Evolutionary conservation across 2,329 filamentous ascomycete species (phyloP), one percentile per base, ranked within the genome.

Genomic region (Penicillium sp.): DNA sequence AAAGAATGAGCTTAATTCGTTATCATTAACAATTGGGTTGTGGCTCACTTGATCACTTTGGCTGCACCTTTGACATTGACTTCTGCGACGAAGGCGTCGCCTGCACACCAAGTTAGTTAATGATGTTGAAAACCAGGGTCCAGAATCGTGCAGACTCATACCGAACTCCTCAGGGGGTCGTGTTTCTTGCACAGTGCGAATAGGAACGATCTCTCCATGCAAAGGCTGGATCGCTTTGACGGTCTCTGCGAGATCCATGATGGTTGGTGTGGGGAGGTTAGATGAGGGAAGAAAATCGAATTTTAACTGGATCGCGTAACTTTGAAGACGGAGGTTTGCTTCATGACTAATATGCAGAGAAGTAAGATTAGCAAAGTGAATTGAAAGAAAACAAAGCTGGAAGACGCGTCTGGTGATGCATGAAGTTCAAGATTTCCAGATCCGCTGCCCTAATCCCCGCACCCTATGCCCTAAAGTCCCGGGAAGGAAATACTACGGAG

Each of bases 161-260:
- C 78, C 75, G 54, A 74, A 77, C 26, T 75, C 73, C 58, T 78
- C 73, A 5, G 59, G 64, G 0, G 77, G 71, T 14, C 67, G 68
- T 13, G 73, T 74, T 61, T 80, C 75, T 53, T 79, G 77, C 9
- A 80, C 67, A 0, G 78, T 79, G 56, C 71, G 75, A 47, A 80
- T 68, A 14, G 77, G 72, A 33, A 72, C 57, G 31, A 79, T 67
- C n/a, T 68, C 46, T 31, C 75, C 75, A 5, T 57, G 33, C 8
- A 75, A 60, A 46, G 75, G 72, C 47, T 60, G 50, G 19, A 76
- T 58, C 27, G 48, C 58, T 24, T 62, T 61, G 31, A 76, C 41
- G 8, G 60, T 54, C 33, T 64, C 55, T 44, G 61, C 52, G 5
- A 63, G 48, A 22, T 67, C 61, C 70, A 70, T 73, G 37, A 35